Evolutionary conservation across 176 grass and related monocot species (phyloP).

Genomic region (Lolium multiflorum): DNA sequence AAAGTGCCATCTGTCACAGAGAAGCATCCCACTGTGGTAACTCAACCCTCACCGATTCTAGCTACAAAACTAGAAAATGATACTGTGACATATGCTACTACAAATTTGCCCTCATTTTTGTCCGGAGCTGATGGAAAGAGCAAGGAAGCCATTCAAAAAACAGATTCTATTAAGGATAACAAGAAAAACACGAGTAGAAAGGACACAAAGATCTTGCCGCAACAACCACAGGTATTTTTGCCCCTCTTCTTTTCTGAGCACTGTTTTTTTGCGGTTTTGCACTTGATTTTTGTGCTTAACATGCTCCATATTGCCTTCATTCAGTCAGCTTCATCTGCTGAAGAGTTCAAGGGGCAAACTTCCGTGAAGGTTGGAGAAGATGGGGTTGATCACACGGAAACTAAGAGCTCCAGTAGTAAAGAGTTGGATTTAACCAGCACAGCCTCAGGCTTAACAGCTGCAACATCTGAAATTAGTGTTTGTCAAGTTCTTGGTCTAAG

Average conservation of each 20-base stretch:
- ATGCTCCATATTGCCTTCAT: conserved; percentile 43
- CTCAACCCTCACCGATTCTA: conserved; percentile 25
- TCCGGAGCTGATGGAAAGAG: conserved; percentile 57
- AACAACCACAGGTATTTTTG: conserved; percentile 62
- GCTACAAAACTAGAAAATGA: conserved; percentile 36
- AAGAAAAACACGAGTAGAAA: conserved; percentile 55
- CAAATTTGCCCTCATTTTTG: conserved; percentile 37
- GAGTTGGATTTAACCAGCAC: conserved; percentile 30
- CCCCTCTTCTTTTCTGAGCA: not conserved
- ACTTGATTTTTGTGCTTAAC: conserved; percentile 22
- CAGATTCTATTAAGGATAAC: conserved; percentile 66
- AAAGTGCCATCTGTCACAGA: conserved; percentile 25
- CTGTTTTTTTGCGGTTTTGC: not conserved
- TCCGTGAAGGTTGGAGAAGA: conserved; percentile 43
- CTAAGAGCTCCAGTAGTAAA: conserved; percentile 29
- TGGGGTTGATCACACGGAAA: conserved; percentile 31
- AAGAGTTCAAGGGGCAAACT: conserved; percentile 53
- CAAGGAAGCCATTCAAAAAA: conserved; percentile 57
- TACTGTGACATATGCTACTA: conserved; percentile 1
- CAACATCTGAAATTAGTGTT: conserved; percentile 23
- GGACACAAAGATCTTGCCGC: conserved; percentile 47
- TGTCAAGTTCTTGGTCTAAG: not conserved
- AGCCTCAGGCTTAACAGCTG: not conserved
- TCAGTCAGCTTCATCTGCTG: conserved; percentile 56
- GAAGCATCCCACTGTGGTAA: conserved; percentile 38